These are phyloP conservation scores for Flammula alnicola DNA, from an alignment of 1,284 basidiomycete species.

Conservation along the genomic window DNA sequence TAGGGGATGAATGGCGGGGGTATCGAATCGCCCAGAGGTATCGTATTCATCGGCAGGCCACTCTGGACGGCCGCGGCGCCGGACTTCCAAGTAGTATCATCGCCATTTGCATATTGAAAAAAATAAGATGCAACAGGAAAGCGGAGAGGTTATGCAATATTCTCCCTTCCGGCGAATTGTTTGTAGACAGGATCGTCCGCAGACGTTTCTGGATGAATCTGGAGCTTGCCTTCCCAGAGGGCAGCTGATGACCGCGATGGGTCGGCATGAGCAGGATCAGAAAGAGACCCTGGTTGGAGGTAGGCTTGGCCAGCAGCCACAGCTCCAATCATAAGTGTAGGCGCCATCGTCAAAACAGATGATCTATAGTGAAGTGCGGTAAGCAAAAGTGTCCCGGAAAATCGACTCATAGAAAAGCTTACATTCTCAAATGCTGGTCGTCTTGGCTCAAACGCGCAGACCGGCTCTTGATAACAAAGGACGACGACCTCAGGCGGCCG, in stretches of 20 bases:
- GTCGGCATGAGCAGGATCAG: conserved; percentile 76
- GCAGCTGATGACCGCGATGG: conserved; percentile 81
- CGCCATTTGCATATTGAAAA: background rate
- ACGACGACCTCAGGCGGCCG: conserved; percentile 82
- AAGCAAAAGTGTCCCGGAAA: conserved; percentile 18
- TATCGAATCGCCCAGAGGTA: too few species aligned
- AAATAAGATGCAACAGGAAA: conserved; percentile 5
- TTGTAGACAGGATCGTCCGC: conserved; percentile 47
- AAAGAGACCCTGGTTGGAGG: conserved; percentile 60
- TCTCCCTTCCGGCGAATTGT: conserved; percentile 35
- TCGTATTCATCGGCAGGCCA: too few species aligned
- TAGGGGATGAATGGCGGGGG: too few species aligned
- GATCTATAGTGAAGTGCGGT: conserved; percentile 23
- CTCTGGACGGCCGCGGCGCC: too few species aligned
- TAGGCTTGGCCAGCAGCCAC: conserved; percentile 82
- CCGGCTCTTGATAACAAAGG: conserved; percentile 81
- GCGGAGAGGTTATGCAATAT: conserved; percentile 22
- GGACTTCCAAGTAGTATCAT: background rate
- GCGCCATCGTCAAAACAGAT: conserved; percentile 87
- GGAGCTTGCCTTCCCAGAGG: conserved; percentile 81
- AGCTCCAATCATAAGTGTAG: conserved; percentile 83
- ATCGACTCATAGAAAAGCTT: conserved; percentile 41
- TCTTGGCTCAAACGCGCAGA: conserved; percentile 58
- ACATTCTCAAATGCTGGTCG: conserved; percentile 38
- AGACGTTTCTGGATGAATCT: conserved; percentile 84